These are phyloP conservation scores for Leccinum variicolor DNA, from an alignment of 768 basidiomycete species.

Conservation along the genomic window DNA sequence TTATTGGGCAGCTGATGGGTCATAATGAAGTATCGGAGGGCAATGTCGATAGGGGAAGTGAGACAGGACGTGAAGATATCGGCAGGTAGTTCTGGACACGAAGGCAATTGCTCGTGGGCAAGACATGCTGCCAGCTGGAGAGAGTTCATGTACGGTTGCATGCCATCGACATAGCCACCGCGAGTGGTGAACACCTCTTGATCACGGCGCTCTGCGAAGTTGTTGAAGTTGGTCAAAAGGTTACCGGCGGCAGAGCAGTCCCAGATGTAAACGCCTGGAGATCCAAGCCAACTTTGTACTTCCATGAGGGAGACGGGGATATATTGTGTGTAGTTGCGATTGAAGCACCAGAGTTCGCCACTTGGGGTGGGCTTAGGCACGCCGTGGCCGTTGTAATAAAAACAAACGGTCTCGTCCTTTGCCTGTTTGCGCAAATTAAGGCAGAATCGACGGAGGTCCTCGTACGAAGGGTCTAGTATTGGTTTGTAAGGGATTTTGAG, in stretches of 20 bases:
- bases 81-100: slow-evolving; percentile 94
- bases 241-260: slow-evolving; percentile 98
- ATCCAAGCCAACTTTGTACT: slow-evolving; percentile 89
- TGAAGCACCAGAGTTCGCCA: slow-evolving; percentile 99
- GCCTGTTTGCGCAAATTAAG: slow-evolving; percentile 79
- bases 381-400: slow-evolving; percentile 98
- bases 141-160: slow-evolving; percentile 76
- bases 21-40: slow-evolving; percentile 90
- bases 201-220: slow-evolving; percentile 71
- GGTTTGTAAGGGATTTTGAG: slow-evolving; percentile 94
- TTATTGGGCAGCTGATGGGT: slow-evolving; percentile 81
- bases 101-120: slow-evolving; percentile 87
- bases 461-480: slow-evolving; percentile 91
- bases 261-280: slow-evolving; percentile 97
- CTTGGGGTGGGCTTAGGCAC: slow-evolving; percentile 95
- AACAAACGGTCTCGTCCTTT: slow-evolving; percentile 89
- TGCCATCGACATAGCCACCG: slow-evolving; percentile 56
- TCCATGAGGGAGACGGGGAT: slow-evolving; percentile 95
- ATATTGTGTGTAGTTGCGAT: slow-evolving; percentile 95
- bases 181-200: slow-evolving; percentile 57
- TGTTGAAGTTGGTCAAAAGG: slow-evolving; percentile 85
- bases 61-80: slow-evolving; percentile 97
- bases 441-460: slow-evolving; percentile 89
- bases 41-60: slow-evolving; percentile 97
- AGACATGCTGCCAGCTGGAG: slow-evolving; percentile 95